Evolutionary conservation across 2,329 filamentous ascomycete species (phyloP).

Genomic region (Emmonsia crescens): DNA sequence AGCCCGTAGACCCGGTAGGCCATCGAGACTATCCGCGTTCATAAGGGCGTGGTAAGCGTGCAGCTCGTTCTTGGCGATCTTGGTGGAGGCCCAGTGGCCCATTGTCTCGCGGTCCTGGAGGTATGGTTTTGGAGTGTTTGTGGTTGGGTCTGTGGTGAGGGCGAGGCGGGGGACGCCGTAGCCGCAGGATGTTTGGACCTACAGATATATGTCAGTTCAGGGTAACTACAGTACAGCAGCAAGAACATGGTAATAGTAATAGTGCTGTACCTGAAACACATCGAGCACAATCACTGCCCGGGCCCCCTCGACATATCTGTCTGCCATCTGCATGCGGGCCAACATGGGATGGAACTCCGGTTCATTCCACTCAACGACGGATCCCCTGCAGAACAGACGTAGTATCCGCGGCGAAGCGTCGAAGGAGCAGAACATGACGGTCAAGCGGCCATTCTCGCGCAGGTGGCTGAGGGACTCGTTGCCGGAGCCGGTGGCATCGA

Average conservation of each 20-base stretch:
- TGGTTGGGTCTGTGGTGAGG: slow-evolving; percentile 26
- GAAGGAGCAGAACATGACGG: slow-evolving; percentile 63
- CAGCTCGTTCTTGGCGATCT: slow-evolving; percentile 40
- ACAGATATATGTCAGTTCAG: not conserved
- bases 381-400: slow-evolving; percentile 51
- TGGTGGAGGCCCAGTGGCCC: slow-evolving; percentile 41
- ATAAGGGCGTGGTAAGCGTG: slow-evolving; percentile 46
- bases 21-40: slow-evolving; percentile 49
- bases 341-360: slow-evolving; percentile 38
- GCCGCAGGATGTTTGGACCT: slow-evolving; percentile 55
- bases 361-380: slow-evolving; percentile 50
- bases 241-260: not conserved
- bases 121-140: slow-evolving; percentile 15
- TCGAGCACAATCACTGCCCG: slow-evolving; percentile 52
- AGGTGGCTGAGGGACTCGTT: slow-evolving; percentile 66
- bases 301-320: slow-evolving; percentile 35
- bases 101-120: slow-evolving; percentile 49
- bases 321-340: slow-evolving; percentile 35
- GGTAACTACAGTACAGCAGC: not conserved
- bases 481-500: slow-evolving; percentile 65
- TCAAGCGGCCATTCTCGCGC: slow-evolving; percentile 65
- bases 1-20: slow-evolving; percentile 45
- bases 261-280: slow-evolving; percentile 43
- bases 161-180: slow-evolving; percentile 50
- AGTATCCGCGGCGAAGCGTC: slow-evolving; percentile 50